These are phyloP conservation scores for Candida ipomoeae DNA, from an alignment of 805 yeast genomes.

Conservation along the genomic window DNA sequence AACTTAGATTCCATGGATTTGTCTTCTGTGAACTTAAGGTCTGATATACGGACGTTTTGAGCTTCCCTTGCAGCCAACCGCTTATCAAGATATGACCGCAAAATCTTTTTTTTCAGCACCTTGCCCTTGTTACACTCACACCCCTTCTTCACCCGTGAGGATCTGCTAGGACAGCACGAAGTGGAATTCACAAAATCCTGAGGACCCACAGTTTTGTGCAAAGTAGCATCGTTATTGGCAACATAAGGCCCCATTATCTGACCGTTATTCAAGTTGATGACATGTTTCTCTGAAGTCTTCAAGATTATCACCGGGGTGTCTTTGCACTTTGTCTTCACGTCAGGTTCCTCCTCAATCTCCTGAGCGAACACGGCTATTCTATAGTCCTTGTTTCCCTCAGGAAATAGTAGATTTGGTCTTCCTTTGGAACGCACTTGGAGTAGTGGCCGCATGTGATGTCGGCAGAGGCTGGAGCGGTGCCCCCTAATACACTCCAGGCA, in stretches of 20 bases:
- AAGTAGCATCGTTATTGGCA: conserved; percentile 1
- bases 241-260: conserved; percentile 39
- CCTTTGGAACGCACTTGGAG: conserved; percentile 90
- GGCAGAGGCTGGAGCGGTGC: conserved; percentile 84
- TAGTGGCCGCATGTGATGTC: conserved; percentile 73
- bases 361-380: conserved; percentile 59
- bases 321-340: conserved; percentile 10
- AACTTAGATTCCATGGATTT: not conserved
- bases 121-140: conserved; percentile 31
- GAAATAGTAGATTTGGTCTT: conserved; percentile 60
- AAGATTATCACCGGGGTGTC: conserved; percentile 29
- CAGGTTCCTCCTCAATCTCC: conserved; percentile 20
- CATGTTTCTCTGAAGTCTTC: conserved; percentile 37
- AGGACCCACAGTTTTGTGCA: conserved; percentile 8
- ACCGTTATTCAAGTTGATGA: conserved; percentile 35
- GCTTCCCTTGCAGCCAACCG: conserved; percentile 11
- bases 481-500: conserved; percentile 89
- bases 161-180: conserved; percentile 29
- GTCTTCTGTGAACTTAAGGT: not conserved
- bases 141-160: conserved; percentile 17
- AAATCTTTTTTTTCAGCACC: conserved; percentile 34
- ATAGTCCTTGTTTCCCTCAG: conserved; percentile 45
- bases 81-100: conserved; percentile 28
- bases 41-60: not conserved
- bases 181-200: conserved; percentile 34